phyloP scores from a whole-genome alignment of 2,329 filamentous ascomycete species.

The Gliomastix tumulicola region DNA sequence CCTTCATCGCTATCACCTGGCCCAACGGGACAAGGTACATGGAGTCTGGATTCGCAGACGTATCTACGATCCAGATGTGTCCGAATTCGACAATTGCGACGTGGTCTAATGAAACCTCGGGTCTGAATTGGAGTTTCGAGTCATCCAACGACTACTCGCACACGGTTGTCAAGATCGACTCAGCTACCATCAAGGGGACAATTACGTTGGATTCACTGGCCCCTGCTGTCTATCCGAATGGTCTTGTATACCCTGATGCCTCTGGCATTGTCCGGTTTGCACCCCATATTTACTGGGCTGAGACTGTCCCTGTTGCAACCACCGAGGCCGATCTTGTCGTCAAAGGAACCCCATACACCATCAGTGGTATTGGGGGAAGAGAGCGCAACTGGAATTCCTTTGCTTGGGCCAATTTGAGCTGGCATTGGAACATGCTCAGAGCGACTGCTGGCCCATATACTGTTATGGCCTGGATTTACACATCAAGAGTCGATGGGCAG shows the following conservation, averaged over 20 bases:
- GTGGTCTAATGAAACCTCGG: constrained; percentile 4
- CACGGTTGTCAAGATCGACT: constrained; percentile 9
- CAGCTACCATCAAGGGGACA: constrained; percentile 9
- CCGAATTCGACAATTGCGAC: constrained; percentile 4
- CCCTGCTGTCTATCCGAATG: constrained; percentile 9
- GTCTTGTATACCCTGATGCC: constrained; percentile 8
- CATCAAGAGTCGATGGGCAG: constrained; percentile 7
- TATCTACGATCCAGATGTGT: constrained; percentile 6
- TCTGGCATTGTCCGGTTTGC: constrained; percentile 5
- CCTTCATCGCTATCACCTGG: constrained; percentile 8
- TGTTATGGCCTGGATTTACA: constrained; percentile 7
- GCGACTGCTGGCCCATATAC: constrained; percentile 7
- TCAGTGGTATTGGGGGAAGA: constrained; percentile 8
- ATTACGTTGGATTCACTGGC: constrained; percentile 7
- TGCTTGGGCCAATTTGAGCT: constrained; percentile 7
- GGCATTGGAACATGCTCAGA: constrained; percentile 9
- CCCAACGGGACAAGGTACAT: constrained; percentile 11
- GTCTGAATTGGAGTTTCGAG: constrained; percentile 7
- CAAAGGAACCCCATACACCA: constrained; percentile 8
- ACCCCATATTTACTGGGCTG: constrained; percentile 7
- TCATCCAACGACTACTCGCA: constrained; percentile 6
- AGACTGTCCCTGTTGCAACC: constrained; percentile 8
- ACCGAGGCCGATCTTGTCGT: constrained; percentile 8
- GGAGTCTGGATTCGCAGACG: constrained; percentile 6
- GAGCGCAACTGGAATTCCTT: constrained; percentile 10